Percentiles rank a stretch among this genome's conserved stretches.
Conservation (phyloP, 345 rosid species). For the Acer yangbiense region DNA sequence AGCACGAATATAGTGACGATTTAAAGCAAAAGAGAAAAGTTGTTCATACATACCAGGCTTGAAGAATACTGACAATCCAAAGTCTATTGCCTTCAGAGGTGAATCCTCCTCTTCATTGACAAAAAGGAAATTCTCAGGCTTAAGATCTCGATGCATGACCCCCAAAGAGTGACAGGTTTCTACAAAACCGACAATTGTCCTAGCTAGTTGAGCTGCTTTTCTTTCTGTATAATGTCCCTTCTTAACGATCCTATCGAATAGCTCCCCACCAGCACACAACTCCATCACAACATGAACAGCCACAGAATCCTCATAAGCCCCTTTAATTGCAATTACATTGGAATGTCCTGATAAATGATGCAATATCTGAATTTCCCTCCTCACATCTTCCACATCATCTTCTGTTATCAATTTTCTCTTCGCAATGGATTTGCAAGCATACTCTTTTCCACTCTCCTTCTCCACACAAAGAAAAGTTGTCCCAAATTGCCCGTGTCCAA, state of each 20-base stretch:
- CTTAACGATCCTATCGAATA: constrained; percentile 79
- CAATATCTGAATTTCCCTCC: constrained; percentile 94
- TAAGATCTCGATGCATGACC: constrained; percentile 84
- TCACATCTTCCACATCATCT: constrained; percentile 85
- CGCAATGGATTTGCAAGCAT: constrained; percentile 87
- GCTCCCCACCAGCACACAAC: constrained; percentile 88
- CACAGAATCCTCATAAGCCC: constrained; percentile 82
- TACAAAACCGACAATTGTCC: constrained; percentile 67
- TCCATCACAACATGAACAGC: constrained; percentile 97
- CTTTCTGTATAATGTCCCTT: constrained; percentile 80
- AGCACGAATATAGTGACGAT: background rate
- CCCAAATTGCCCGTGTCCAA: constrained; percentile 94
- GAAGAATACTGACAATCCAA: constrained; percentile 77
- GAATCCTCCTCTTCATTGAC: constrained; percentile 67
- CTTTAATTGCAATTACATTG: constrained; percentile 70
- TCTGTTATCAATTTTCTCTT: constrained; percentile 65
- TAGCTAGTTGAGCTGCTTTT: constrained; percentile 71
- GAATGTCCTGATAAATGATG: constrained; percentile 75
- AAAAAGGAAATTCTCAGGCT: constrained; percentile 88
- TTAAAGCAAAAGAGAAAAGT: background rate
- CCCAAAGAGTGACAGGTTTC: constrained; percentile 80
- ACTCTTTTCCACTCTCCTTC: constrained; percentile 73
- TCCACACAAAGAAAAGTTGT: constrained; percentile 74
- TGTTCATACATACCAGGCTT: constrained; percentile 60
- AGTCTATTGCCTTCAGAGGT: constrained; percentile 81